Evolutionary conservation across 805 yeast species (phyloP), one percentile per base, ranked within the genome.

Genomic region (Sporopachydermia quercuum): DNA sequence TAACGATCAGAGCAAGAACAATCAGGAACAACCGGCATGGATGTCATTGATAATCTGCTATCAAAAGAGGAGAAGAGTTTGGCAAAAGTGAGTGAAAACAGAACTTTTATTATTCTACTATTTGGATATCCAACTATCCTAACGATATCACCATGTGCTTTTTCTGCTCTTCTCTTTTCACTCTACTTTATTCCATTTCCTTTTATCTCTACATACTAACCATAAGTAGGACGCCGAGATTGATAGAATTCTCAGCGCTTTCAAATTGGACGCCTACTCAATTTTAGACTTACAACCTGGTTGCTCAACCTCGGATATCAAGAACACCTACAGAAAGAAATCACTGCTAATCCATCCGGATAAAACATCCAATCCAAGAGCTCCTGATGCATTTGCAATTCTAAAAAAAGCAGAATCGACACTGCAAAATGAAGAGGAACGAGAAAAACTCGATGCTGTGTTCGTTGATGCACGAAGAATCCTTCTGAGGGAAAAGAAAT

Each of bases 281-380:
- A 59, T 78, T 2, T 53, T 78, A 17, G 75, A 70, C 27, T 41
- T 64, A 27, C 58, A 57, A 47, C 65, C 70, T 6, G 67, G 69
- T 4, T 52, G 63, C 41, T 50, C 66, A 1, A 45, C 51, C 3
- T 43, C 49, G 5, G 66, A 59, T 38, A 65, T 76, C 41, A 67
- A 65, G 45, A 68, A 62, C 43, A 47, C 57, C 34, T 78, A 66
- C 51, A 58, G 84, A 17, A 67, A 65, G 54, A 76, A 72, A 51
- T 75, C 85, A 2, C 56, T 78, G 30, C 55, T 75, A 42, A 70
- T 78, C 14, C 87, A 78, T 52, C 87, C 87, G 0, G 87, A 78
- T 51, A 76, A 75, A 49, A 64, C 72, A 1, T 51, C 55, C 19
- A 69, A 77, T 46, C 58, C 63, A 0, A 56, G 63, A n/a, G 83